phyloP scores from a whole-genome alignment of 805 yeast species.

The Spathaspora gorwiae region DNA sequence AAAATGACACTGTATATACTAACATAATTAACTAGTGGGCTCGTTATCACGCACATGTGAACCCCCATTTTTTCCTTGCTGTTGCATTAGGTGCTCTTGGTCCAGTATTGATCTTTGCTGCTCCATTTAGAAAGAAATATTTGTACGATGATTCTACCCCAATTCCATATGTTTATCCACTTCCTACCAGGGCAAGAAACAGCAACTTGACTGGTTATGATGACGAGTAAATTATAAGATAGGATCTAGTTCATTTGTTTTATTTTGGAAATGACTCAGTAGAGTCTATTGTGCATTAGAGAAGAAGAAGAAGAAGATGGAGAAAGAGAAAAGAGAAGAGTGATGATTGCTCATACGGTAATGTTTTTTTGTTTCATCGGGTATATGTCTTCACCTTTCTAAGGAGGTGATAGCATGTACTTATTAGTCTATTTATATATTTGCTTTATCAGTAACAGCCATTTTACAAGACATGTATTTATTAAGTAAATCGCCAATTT shows the following conservation, averaged over 20 bases:
- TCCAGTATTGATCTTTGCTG: conserved; percentile 56
- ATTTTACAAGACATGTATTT: not conserved
- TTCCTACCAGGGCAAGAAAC: conserved; percentile 54
- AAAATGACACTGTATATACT: not conserved
- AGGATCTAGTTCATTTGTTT: too few species aligned
- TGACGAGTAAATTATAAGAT: conserved; percentile 25
- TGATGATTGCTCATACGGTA: too few species aligned
- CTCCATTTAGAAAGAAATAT: conserved; percentile 68
- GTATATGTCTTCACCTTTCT: not conserved
- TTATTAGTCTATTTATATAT: too few species aligned
- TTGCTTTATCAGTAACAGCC: not conserved
- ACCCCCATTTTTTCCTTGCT: conserved; percentile 70
- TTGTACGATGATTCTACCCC: conserved; percentile 62
- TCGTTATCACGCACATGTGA: conserved; percentile 70
- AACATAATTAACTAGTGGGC: conserved; percentile 45
- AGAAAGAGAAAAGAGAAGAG: too few species aligned
- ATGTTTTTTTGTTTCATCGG: not conserved
- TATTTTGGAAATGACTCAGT: too few species aligned
- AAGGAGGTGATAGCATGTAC: not conserved
- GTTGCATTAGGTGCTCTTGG: conserved; percentile 62
- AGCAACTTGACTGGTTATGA: conserved; percentile 49
- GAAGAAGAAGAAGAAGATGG: too few species aligned
- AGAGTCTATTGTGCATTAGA: too few species aligned
- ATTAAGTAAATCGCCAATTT: not conserved
- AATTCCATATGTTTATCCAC: conserved; percentile 57